Base-by-base conservation (phyloP, 2,329 filamentous ascomycete genomes). In the Plenodomus biglobosus region DNA sequence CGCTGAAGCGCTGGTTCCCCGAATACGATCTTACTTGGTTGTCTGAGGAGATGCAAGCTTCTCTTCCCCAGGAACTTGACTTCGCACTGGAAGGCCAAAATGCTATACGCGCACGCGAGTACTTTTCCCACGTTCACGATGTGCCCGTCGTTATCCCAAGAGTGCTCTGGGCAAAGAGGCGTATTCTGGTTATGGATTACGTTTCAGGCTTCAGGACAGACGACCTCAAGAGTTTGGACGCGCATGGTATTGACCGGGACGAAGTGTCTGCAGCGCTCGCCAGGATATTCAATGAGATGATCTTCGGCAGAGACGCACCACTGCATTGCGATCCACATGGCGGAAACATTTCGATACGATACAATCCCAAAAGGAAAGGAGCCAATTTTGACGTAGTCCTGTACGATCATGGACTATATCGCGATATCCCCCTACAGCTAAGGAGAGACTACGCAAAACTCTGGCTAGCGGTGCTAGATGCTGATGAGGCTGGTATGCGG, bases 211-310 rank as follows among this genome's bases (percentile, higher is more conserved):
- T 84, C 59, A 86, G 94, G 17, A 87, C 91, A 2, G 94, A 99
- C 69, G 92, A 99, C 67, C 81, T 97, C 1, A 84, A 83, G 15
- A 97, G 88, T 67, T 78, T 99, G 3, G 94, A 97, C 70, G 77
- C 80, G 6, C 88, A 95, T 68, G 82, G 84, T 48, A 99, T 99
- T 67, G 90, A 95, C 71, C 85, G 94, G 17, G 94, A 97, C 66
- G 92, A 97, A 72, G 94, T 99, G 4, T 95, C 92, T 0, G 92
- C 92, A 1, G 88, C 91, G 0, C 78, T 99, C 3, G 87, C 94
- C 0, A 85, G 86, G 50, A 90, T 99, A 50, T 99, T 99, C 80
- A 99, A 99, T 77, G 92, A 97, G 70, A 99, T 99, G 94, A 96
- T 99, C 59, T 99, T 99, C 59, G 92, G 92, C 40, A 83, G 86